Evolutionary conservation across 306 rosid genomes (phyloP), one percentile per base, ranked within the genome.

Genomic region (Medicago arabica): DNA sequence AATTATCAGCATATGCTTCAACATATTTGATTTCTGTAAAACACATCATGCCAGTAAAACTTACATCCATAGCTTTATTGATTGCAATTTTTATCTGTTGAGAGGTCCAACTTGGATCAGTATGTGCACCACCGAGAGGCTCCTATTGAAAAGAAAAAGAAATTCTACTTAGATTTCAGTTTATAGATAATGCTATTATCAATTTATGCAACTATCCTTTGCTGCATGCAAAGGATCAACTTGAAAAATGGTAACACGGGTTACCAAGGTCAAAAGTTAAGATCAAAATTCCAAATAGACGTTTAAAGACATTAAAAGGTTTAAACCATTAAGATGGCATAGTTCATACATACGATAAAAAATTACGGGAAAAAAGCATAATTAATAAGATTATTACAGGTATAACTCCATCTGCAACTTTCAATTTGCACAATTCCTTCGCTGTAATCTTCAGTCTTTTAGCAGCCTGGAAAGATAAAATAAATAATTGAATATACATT

Each of bases 81-180:
- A 95, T 87, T 39, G 96, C 92, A 65, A 8, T 43, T 77, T 90
- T 95, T 41, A 95, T 92, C 85, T 90, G 97, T 72, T 90, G 86
- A 28, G 99, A 95, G 79, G 90, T 86, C 97, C 97, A 92, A 2
- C 78, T 7, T 36, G 99, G 86, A 85, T 92, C 92, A 9, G 92
- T 88, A 85, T 95, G 99, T 51, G 97, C 99, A 11, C 99, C 99
- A 65, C 97, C 97, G 7, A 90, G 84, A 5, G 99, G 97, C 76
- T 95, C 99, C 99, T 95, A 83, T 85, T 14, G 47, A 77, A 75
- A 80, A 74, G 67, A 41, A 49, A 70, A 74, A 47, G 58, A 75
- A 71, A 69, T 57, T 55, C 64, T 65, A 78, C 10, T 83, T 58
- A 69, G 36, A 60, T 69, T 77, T 38, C 71, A 72, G 23, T 71